phyloP scores from a whole-genome alignment of 148 eudicot species.

The Arctostaphylos glauca region DNA sequence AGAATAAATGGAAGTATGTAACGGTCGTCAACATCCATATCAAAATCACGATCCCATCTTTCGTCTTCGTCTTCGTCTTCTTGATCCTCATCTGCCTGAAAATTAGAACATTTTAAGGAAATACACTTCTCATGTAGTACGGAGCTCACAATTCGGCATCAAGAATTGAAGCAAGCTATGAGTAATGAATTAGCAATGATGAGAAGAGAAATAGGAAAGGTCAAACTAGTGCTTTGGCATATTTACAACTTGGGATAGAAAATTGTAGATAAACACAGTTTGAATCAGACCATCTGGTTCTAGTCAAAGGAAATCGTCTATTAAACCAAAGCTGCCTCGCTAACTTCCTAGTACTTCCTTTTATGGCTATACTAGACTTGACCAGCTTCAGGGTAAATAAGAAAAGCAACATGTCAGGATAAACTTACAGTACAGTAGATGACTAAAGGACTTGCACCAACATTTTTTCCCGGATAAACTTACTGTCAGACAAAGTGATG shows the following conservation, averaged over 20 bases:
- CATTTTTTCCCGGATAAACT: not conserved
- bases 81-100: constrained; percentile 83
- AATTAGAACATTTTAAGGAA: constrained; percentile 3
- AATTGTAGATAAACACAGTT: no score
- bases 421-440: not conserved
- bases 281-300: no score
- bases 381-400: not conserved
- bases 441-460: not conserved
- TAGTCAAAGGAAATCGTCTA: not conserved
- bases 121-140: not conserved
- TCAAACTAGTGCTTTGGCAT: no score
- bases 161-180: not conserved
- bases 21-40: constrained; percentile 67
- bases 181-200: not conserved
- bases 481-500: not conserved
- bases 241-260: no score
- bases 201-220: not conserved
- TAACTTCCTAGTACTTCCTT: not conserved
- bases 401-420: not conserved
- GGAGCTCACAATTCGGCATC: not conserved
- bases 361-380: not conserved
- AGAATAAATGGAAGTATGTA: constrained; percentile 20
- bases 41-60: constrained; percentile 73
- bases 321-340: not conserved
- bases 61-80: constrained; percentile 72